These are phyloP conservation scores for Trametes maxima DNA, from an alignment of 768 basidiomycete genomes.

Conservation along the genomic window DNA sequence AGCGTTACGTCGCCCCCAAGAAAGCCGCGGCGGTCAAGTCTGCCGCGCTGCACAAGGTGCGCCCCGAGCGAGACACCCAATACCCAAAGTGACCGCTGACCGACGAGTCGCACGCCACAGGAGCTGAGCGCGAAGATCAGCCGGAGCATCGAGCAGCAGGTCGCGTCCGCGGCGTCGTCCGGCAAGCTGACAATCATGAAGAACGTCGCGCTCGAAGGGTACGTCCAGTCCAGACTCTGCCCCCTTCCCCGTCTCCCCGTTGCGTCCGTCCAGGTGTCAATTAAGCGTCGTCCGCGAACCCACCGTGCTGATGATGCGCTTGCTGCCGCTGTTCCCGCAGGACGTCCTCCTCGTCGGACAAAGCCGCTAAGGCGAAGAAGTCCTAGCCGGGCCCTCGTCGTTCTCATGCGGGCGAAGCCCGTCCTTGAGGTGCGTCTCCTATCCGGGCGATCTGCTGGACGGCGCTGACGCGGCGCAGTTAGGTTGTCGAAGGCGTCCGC, in stretches of 20 bases:
- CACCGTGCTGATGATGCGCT: neutral
- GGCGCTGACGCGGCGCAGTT: slow-evolving; percentile 10
- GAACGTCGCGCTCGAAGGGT: slow-evolving; percentile 50
- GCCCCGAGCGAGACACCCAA: slow-evolving; percentile 13
- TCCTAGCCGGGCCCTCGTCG: slow-evolving; percentile 4
- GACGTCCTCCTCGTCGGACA: slow-evolving; percentile 15
- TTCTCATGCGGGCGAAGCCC: neutral
- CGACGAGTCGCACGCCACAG: slow-evolving; percentile 42
- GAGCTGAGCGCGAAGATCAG: slow-evolving; percentile 88
- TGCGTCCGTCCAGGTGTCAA: too few species aligned
- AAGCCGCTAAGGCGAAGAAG: slow-evolving; percentile 22
- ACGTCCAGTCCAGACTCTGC: slow-evolving; percentile 10
- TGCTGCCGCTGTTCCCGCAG: neutral
- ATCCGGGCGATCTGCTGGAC: neutral
- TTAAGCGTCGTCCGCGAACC: too few species aligned
- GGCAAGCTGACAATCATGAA: slow-evolving; percentile 96
- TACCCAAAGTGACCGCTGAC: neutral
- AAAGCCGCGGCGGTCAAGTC: slow-evolving; percentile 72
- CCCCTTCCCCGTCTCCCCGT: neutral
- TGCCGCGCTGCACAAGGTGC: slow-evolving; percentile 77
- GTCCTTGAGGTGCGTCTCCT: slow-evolving; percentile 8
- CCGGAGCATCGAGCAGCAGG: slow-evolving; percentile 88
- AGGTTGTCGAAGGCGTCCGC: neutral
- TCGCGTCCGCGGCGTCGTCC: slow-evolving; percentile 84
- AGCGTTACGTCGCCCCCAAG: slow-evolving; percentile 78